Base-by-base conservation (phyloP, 208 protist species). In the Trypanosoma lewisi region DNA sequence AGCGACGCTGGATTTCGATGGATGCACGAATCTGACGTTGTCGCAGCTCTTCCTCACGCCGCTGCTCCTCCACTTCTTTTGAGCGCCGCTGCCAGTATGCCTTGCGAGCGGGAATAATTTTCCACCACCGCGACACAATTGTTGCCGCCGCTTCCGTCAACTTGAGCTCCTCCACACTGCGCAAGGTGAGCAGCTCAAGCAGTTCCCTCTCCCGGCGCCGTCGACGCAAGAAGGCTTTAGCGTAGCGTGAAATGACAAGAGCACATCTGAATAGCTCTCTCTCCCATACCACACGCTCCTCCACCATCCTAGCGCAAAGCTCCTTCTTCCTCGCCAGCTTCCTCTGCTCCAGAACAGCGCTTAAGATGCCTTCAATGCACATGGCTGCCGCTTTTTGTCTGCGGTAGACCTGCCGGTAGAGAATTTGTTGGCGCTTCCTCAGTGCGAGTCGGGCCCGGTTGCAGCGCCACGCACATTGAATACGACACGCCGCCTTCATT, bases 51-150 rank as follows among this genome's bases (percentile, higher is more conserved):
- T 70, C 63, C 39, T 53, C 54, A 39, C 36, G 53, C 42, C 61
- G 56, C 37, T 75, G 55, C 65, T 75, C 73, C 8, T 19, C 56
- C 9, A 91, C 55, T 47, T 87, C 78, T 2, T 25, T 28, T 9
- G 25, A 69, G 23, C 80, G 80, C 4, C 61, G 65, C 12, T 66
- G 76, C 85, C 85, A 91, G 67, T 91, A 88, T 39, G 71, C 70
- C 58, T 70, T 74, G 23, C 65, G 67, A 30, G 59, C 63, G 17
- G 57, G 63, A 30, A 79, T 52, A 28, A 66, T 27, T 1, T 74
- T 68, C 85, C 85, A 91, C 85, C 85, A 91, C 7, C 77, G 85
- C 73, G 84, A 65, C 62, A 91, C 53, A 23, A 83, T 48, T 7
- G 82, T 69, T 6, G 76, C 52, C 12, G 68, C 76, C 47, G 59